Conservation (phyloP, 495 filamentous ascomycete genomes). For the Chaetomium fimeti region DNA sequence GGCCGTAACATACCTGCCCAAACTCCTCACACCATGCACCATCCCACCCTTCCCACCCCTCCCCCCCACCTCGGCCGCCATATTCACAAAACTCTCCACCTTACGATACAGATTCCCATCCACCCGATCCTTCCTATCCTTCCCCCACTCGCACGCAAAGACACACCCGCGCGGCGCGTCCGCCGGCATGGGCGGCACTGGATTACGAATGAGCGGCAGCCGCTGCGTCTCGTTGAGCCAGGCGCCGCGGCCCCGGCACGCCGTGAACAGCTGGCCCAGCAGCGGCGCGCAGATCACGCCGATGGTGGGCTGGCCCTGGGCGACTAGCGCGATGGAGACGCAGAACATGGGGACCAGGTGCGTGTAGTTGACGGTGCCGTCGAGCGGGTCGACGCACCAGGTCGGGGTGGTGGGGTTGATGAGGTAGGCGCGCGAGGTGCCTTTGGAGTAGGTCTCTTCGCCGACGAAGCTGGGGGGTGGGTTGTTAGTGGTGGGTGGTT, state of each 20-base stretch:
- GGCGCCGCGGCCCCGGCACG: slow-evolving; percentile 59
- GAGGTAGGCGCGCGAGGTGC: slow-evolving; percentile 58
- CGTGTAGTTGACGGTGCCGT: slow-evolving; percentile 72
- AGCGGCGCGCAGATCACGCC: slow-evolving; percentile 67
- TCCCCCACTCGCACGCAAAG: slow-evolving; percentile 71
- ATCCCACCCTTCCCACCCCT: slow-evolving; percentile 67
- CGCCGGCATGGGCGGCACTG: slow-evolving; percentile 58
- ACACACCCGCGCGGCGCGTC: slow-evolving; percentile 64
- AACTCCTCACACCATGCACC: slow-evolving; percentile 72
- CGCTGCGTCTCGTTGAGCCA: slow-evolving; percentile 62
- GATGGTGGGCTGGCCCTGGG: slow-evolving; percentile 55
- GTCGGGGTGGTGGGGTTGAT: slow-evolving; percentile 55
- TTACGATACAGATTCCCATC: slow-evolving; percentile 65
- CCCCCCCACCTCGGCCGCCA: slow-evolving; percentile 61
- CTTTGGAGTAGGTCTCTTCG: slow-evolving; percentile 66
- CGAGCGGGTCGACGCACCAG: slow-evolving; percentile 68
- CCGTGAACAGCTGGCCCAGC: slow-evolving; percentile 61
- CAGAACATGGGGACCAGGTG: slow-evolving; percentile 75
- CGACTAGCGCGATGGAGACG: slow-evolving; percentile 62
- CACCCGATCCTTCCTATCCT: slow-evolving; percentile 60
- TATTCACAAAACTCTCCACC: slow-evolving; percentile 67
- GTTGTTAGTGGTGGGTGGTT: not conserved
- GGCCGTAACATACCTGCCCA: slow-evolving; percentile 44
- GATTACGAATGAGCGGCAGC: slow-evolving; percentile 58
- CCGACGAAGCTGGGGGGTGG: slow-evolving; percentile 65